Evolutionary conservation across 164 flowering plant species (phyloP), one percentile per base, ranked within the genome.

Genomic region (Vitis cinerea): DNA sequence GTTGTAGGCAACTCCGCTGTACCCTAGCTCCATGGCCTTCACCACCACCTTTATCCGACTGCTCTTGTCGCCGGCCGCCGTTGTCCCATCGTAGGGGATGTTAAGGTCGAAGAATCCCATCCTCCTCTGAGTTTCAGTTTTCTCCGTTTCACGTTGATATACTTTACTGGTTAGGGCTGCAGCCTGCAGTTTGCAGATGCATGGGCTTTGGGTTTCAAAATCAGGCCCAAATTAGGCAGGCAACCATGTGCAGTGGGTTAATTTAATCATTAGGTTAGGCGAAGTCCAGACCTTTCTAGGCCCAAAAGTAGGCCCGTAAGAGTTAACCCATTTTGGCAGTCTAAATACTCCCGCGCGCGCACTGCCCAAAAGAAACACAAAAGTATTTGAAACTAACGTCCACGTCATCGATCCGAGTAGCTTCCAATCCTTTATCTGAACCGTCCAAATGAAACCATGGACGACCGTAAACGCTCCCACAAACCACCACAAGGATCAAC

Each of bases 21-120:
- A 95, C 19, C 99, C 99, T 0, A 95, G 78, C 74, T 95, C 97
- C 92, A 90, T 86, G 16, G 87, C 84, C 72, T 83, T 86, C 30
- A 76, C 80, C 1, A 70, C 83, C 14, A 85, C 72, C 75, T 85
- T 90, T 11, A 81, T 60, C 55, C 97, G 90, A 10, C 64, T 56
- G 37, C 76, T 67, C 63, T 83, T 82, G 9, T 68, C 74, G 31
- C 61, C 56, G 73, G 80, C n/a, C 4, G 61, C 67, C 8, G 69
- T 15, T 10, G 75, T 49, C 50, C 81, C 89, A 9, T 17, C 51
- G 82, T 78, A 86, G 48, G 92, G 90, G 9, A 88, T 79, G 83
- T 83, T 88, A 12, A 88, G 80, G 82, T 88, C 92, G 80, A 88
- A 86, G 76, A 83, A 86, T 44, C 74, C 86, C 92, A 88, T 88